Evolutionary conservation across 1,139 yeast species (phyloP).

Genomic region (Nakaseomyces delphensis): DNA sequence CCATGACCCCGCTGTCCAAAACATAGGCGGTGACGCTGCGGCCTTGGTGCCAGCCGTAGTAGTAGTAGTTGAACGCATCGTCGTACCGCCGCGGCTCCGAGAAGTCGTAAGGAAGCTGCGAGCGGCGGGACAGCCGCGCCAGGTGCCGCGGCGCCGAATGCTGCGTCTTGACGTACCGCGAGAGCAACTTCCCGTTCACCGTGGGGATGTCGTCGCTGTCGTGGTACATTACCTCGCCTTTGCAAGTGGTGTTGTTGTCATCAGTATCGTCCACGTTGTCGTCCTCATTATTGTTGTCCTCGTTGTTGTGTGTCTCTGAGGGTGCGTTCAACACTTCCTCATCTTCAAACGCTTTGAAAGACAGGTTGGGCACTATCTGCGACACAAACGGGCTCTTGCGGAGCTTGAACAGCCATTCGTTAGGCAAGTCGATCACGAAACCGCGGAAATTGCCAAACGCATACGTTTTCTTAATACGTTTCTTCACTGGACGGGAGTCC

Average conservation of each 20-base stretch:
- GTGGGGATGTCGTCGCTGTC: conserved; percentile 24
- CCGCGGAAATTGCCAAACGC: conserved; percentile 58
- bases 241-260: conserved; percentile 35
- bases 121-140: conserved; percentile 51
- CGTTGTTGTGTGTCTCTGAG: too few species aligned
- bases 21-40: conserved; percentile 60
- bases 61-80: conserved; percentile 35
- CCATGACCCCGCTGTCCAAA: conserved; percentile 67
- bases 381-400: conserved; percentile 41
- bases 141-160: conserved; percentile 59
- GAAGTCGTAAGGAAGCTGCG: conserved; percentile 31
- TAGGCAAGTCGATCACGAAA: conserved; percentile 50
- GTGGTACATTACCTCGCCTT: conserved; percentile 9
- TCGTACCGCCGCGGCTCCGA: conserved; percentile 18
- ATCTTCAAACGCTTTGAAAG: conserved; percentile 40
- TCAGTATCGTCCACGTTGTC: conserved; percentile 13
- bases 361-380: conserved; percentile 51
- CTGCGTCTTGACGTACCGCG: conserved; percentile 32
- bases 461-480: conserved; percentile 34
- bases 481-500: conserved; percentile 14
- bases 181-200: conserved; percentile 33
- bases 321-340: conserved; percentile 15
- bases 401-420: conserved; percentile 24
- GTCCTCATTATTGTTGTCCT: conserved; percentile 8
- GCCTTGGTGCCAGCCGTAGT: conserved; percentile 39